Conservation (phyloP, 2,329 filamentous ascomycete species). For the Fusarium staphyleae region DNA sequence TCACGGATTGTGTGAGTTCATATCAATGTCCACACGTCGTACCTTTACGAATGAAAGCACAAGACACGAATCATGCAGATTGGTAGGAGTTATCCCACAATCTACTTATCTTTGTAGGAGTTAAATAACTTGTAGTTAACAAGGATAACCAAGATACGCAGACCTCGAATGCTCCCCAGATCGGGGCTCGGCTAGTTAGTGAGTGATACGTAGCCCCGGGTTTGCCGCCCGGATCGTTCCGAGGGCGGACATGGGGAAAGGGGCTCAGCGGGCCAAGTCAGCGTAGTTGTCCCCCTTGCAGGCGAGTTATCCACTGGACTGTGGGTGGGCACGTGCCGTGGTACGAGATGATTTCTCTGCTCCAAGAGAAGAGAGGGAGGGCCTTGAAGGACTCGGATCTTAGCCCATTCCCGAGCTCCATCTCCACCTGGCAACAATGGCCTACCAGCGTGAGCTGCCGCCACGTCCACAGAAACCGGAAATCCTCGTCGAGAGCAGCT, state of each 20-base stretch:
- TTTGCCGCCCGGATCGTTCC: not conserved
- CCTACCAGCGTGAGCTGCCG: constrained; percentile 24
- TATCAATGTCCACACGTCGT: not conserved
- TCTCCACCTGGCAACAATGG: constrained; percentile 36
- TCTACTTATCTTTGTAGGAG: too few relatives aligned
- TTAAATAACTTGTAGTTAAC: too few relatives aligned
- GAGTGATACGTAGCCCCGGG: not conserved
- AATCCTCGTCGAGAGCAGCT: constrained; percentile 8
- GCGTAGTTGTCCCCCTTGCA: not conserved
- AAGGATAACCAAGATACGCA: not conserved
- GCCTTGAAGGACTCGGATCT: too few relatives aligned
- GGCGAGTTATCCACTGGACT: not conserved
- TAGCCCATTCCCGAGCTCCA: not conserved
- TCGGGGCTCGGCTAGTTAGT: not conserved
- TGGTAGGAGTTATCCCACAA: too few relatives aligned
- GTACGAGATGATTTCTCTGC: not conserved
- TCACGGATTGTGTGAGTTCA: not conserved
- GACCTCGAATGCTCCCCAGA: not conserved
- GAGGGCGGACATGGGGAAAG: not conserved
- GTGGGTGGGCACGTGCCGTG: not conserved
- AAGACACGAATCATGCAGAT: not conserved
- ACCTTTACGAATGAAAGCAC: not conserved
- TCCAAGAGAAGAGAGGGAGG: not conserved
- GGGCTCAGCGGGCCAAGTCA: not conserved
- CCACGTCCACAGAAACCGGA: constrained; percentile 3